Percentiles rank a stretch among this genome's conserved stretches.
These are phyloP conservation scores for Fusarium floridanum DNA, from an alignment of 2,329 filamentous ascomycete genomes.

Conservation along the genomic window DNA sequence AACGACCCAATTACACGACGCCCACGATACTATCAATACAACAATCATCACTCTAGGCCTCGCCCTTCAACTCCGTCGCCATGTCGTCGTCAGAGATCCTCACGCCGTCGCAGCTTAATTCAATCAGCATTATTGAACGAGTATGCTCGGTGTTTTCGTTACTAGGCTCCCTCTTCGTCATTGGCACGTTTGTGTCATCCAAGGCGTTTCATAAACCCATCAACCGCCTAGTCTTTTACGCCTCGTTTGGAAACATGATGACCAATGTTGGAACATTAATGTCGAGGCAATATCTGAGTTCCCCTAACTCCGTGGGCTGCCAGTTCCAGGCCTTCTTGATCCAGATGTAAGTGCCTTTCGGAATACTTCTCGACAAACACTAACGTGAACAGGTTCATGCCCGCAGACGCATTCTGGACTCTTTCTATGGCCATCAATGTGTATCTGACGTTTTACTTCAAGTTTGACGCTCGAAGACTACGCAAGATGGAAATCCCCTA, in stretches of 20 bases:
- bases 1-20: slow-evolving; percentile 9
- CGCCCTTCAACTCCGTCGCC: slow-evolving; percentile 8
- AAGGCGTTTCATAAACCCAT: slow-evolving; percentile 85
- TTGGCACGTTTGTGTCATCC: slow-evolving; percentile 77
- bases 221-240: slow-evolving; percentile 87
- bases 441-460: slow-evolving; percentile 83
- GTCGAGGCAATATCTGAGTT: slow-evolving; percentile 69
- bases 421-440: slow-evolving; percentile 88
- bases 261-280: slow-evolving; percentile 83
- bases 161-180: slow-evolving; percentile 77
- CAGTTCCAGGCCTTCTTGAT: slow-evolving; percentile 84
- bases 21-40: background rate
- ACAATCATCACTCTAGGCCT: background rate
- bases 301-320: slow-evolving; percentile 66
- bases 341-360: slow-evolving; percentile 74
- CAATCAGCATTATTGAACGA: slow-evolving; percentile 74
- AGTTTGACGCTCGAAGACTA: slow-evolving; percentile 75
- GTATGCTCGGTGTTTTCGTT: slow-evolving; percentile 78
- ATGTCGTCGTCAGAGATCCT: slow-evolving; percentile 34
- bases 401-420: slow-evolving; percentile 81
- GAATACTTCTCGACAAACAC: background rate
- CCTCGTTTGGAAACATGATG: slow-evolving; percentile 84
- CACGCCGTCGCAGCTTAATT: slow-evolving; percentile 58
- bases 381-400: slow-evolving; percentile 74
- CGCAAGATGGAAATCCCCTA: slow-evolving; percentile 79